phyloP scores from a whole-genome alignment of 140 eudicot species.

The Cichorium intybus region DNA sequence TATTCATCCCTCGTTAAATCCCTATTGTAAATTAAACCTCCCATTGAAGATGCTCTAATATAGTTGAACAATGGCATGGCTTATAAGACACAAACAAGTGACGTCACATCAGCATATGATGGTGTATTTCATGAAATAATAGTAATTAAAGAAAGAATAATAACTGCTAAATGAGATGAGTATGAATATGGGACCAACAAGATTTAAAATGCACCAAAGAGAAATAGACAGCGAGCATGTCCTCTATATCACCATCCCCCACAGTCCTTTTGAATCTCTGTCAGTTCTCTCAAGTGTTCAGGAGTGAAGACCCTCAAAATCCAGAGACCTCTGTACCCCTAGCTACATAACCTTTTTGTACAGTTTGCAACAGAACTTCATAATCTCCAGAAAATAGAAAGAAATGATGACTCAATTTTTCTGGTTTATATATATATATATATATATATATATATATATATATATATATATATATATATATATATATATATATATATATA shows the following conservation, averaged over 20 bases:
- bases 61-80: background rate
- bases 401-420: no score
- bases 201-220: slow-evolving; percentile 31
- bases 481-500: no score
- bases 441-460: no score
- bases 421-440: no score
- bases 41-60: no score
- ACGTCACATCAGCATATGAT: background rate
- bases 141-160: background rate
- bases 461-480: no score
- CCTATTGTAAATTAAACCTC: no score
- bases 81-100: background rate
- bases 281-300: slow-evolving; percentile 16
- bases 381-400: no score
- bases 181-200: slow-evolving; percentile 17
- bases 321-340: background rate
- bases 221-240: slow-evolving; percentile 33
- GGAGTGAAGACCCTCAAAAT: background rate
- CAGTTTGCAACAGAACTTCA: background rate
- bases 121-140: background rate
- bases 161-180: slow-evolving; percentile 6
- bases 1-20: no score
- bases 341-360: background rate
- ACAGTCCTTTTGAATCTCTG: slow-evolving; percentile 29
- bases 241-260: slow-evolving; percentile 17